A percentile compares a stretch with the other conserved stretches of the same genome.
Conservation (phyloP, 768 basidiomycete species). For the Mycena capillaripes region DNA sequence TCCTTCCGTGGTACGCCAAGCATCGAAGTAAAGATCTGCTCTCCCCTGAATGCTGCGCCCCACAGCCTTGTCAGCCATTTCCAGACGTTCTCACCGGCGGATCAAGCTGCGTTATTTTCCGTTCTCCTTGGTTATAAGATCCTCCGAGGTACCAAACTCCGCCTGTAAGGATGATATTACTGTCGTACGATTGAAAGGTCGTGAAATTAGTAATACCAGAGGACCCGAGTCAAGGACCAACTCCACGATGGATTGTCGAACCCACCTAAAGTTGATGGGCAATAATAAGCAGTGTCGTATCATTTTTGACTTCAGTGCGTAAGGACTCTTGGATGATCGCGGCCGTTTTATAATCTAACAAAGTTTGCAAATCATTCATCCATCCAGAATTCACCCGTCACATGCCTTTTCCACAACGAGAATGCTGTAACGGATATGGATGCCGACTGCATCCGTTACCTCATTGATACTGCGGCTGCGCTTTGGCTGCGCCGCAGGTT, state of each 20-base stretch:
- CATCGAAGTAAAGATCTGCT: too few relatives aligned
- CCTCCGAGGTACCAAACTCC: slow-evolving; percentile 1
- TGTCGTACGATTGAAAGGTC: background rate
- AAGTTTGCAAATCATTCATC: background rate
- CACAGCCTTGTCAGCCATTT: background rate
- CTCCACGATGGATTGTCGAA: background rate
- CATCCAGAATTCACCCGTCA: too few relatives aligned
- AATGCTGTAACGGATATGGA: too few relatives aligned
- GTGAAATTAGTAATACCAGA: slow-evolving; percentile 1
- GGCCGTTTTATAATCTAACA: slow-evolving; percentile 7
- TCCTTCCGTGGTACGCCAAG: too few relatives aligned
- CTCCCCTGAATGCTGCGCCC: background rate
- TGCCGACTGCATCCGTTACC: too few relatives aligned
- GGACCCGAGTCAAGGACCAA: slow-evolving; percentile 11
- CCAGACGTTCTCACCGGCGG: slow-evolving; percentile 2
- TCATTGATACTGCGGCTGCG: too few relatives aligned
- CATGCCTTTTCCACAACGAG: too few relatives aligned
- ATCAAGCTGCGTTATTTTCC: slow-evolving; percentile 7
- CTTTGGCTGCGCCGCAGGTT: too few relatives aligned
- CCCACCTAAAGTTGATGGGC: slow-evolving; percentile 14
- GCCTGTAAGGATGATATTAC: background rate
- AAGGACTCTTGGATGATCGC: slow-evolving; percentile 12
- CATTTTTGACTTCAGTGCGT: slow-evolving; percentile 9
- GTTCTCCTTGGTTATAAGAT: background rate
- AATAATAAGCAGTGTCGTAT: slow-evolving; percentile 8